Evolutionary conservation across 352 stramenopile genomes (phyloP).

Genomic region (Phytophthora pistaciae): DNA sequence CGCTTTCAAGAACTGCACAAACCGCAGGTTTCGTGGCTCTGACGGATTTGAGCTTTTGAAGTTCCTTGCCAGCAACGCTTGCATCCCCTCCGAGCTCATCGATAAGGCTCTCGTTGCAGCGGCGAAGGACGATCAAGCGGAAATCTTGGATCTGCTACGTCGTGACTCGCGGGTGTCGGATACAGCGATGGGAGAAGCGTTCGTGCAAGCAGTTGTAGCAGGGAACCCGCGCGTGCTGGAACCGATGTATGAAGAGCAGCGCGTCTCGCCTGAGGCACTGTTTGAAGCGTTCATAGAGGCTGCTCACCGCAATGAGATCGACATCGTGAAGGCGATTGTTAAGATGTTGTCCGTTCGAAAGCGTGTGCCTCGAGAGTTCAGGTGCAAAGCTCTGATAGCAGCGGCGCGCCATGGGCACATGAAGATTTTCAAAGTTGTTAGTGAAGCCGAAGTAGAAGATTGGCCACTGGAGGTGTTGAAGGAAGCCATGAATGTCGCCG

Average conservation of each 20-base stretch:
- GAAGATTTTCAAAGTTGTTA: background rate
- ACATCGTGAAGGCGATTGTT: background rate
- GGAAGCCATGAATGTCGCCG: background rate
- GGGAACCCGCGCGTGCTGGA: too few species aligned
- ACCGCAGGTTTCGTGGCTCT: too few species aligned
- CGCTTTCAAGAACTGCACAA: background rate
- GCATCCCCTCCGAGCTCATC: background rate
- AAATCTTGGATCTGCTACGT: background rate
- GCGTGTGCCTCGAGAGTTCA: background rate
- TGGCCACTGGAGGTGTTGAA: background rate
- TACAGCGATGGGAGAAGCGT: background rate
- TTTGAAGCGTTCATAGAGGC: too few species aligned
- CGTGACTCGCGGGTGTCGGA: background rate
- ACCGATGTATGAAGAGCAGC: too few species aligned
- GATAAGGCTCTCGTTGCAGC: background rate
- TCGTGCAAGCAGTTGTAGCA: conserved; percentile 1
- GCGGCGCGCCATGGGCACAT: background rate
- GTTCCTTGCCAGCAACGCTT: background rate
- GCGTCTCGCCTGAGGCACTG: too few species aligned
- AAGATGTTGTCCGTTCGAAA: background rate
- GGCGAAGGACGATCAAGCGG: too few species aligned
- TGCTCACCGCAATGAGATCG: background rate
- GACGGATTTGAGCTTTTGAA: background rate
- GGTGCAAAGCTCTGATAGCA: background rate
- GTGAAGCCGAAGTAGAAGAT: background rate